Base-by-base conservation (phyloP, 768 basidiomycete species). In the Tricholoma matsutake region DNA sequence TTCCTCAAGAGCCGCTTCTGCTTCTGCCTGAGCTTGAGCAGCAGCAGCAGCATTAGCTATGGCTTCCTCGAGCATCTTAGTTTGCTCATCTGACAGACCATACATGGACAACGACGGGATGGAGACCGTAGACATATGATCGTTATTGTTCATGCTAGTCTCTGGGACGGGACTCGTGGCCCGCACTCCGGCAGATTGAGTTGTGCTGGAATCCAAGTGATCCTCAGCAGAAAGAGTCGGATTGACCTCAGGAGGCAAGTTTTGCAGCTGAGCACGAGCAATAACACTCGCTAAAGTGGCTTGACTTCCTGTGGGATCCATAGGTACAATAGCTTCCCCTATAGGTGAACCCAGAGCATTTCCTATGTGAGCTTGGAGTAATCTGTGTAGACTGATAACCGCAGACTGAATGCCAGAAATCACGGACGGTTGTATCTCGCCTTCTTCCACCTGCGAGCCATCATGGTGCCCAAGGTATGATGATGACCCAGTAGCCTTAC, bases 1-100 rank as follows among this genome's bases (percentile, higher is more conserved):
- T 66, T 89, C 89, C 68, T 90, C 89, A 57, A 88, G 68, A 0
- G 87, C 87, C 3, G 89, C 88, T 64, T 91, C 88, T 0, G 89
- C 90, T 64, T 91, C 89, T 0, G 89, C 89, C 66, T 89, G 88
- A 18, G 88, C 86, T 64, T 89, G 88, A 1, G 89, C 89, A 32
- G 87, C 87, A 35, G 83, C 83, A 9, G 90, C 86, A 1, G 89
- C 89, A 65, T 80, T 88, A 28, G 87, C 86, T 54, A 92, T 90
- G 0, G 89, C 89, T 62, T 86, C 81, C 68, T 91, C 88, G 14
- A 92, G 75, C 63, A 88, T 71, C 61, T 79, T 82, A 4, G 87
- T 80, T 71, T 91, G 90, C 63, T 90, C 88, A 54, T 86, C 86
- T 1, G 89, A 89, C 43, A 91, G 76, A 32, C 88, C 89, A 57